A percentile compares a stretch with the other conserved stretches of the same genome.
Conservation (phyloP, 2,329 filamentous ascomycete genomes). For the Trichoderma polysporum region DNA sequence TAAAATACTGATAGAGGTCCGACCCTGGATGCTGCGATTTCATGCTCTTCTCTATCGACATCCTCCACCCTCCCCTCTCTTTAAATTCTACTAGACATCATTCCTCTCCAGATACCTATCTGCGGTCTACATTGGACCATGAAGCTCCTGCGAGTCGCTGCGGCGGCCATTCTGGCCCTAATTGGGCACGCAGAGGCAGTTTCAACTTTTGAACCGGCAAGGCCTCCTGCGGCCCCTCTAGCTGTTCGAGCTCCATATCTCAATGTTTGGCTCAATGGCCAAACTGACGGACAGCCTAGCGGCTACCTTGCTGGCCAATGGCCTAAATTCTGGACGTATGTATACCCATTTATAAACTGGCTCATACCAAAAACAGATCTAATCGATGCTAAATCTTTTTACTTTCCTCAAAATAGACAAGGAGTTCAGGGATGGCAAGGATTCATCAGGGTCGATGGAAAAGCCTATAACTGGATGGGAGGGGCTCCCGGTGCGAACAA, state of each 20-base stretch:
- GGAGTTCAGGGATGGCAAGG: slow-evolving; percentile 64
- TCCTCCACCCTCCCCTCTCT: not conserved
- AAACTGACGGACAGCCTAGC: slow-evolving; percentile 60
- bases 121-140: slow-evolving; percentile 17
- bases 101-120: not conserved
- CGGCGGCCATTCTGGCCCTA: slow-evolving; percentile 24
- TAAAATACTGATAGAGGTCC: not conserved
- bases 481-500: slow-evolving; percentile 46
- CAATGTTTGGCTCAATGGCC: slow-evolving; percentile 66
- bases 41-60: not conserved
- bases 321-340: slow-evolving; percentile 68
- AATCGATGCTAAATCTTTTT: slow-evolving; percentile 25
- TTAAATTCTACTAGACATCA: not conserved
- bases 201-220: slow-evolving; percentile 62
- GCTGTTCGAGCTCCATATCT: slow-evolving; percentile 75
- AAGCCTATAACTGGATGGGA: slow-evolving; percentile 67
- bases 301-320: slow-evolving; percentile 68
- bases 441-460: slow-evolving; percentile 66
- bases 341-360: slow-evolving; percentile 21
- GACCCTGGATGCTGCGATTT: not conserved
- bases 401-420: slow-evolving; percentile 37
- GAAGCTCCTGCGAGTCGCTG: slow-evolving; percentile 26
- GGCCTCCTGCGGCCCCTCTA: slow-evolving; percentile 68
- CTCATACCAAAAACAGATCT: not conserved
- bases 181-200: slow-evolving; percentile 24